These are phyloP conservation scores for Priceomyces melissophilus DNA, from an alignment of 805 yeast species.

Conservation along the genomic window DNA sequence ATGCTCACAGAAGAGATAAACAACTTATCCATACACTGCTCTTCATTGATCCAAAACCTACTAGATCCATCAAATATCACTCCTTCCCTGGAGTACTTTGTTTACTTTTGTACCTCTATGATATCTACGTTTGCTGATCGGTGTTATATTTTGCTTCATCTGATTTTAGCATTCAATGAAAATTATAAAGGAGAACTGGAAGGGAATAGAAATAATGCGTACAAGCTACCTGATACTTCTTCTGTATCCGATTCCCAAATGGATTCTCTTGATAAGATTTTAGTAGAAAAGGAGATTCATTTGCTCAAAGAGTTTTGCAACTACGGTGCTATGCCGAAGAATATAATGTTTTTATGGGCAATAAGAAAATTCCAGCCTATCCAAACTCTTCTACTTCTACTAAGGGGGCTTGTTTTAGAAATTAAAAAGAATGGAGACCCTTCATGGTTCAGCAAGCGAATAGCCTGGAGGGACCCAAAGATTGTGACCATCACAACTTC, in stretches of 20 bases:
- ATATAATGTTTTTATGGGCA: background rate
- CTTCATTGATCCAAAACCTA: conserved; percentile 7
- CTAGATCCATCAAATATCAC: background rate
- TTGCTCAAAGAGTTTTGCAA: conserved; percentile 1
- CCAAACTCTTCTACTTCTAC: conserved; percentile 8
- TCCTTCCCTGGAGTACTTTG: conserved; percentile 7
- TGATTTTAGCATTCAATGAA: background rate
- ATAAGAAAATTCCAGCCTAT: conserved; percentile 12
- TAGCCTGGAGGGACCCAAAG: conserved; percentile 7
- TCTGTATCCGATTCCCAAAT: background rate
- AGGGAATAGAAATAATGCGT: background rate
- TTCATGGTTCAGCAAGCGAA: background rate
- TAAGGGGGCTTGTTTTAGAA: conserved; percentile 5
- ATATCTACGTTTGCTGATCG: conserved; percentile 10
- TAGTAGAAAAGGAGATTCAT: conserved; percentile 1
- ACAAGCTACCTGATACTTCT: background rate
- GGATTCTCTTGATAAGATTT: background rate
- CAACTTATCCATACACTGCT: conserved; percentile 7
- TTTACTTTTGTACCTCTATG: conserved; percentile 8
- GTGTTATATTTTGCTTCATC: conserved; percentile 6
- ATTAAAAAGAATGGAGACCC: conserved; percentile 3
- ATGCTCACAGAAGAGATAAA: conserved; percentile 1
- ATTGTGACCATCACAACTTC: conserved; percentile 12
- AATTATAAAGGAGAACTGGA: background rate
- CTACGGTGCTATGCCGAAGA: background rate